A percentile compares a stretch with the other conserved stretches of the same genome.
Evolutionary conservation across 2,329 filamentous ascomycete species (phyloP).

Genomic region (Fusarium stilboides): DNA sequence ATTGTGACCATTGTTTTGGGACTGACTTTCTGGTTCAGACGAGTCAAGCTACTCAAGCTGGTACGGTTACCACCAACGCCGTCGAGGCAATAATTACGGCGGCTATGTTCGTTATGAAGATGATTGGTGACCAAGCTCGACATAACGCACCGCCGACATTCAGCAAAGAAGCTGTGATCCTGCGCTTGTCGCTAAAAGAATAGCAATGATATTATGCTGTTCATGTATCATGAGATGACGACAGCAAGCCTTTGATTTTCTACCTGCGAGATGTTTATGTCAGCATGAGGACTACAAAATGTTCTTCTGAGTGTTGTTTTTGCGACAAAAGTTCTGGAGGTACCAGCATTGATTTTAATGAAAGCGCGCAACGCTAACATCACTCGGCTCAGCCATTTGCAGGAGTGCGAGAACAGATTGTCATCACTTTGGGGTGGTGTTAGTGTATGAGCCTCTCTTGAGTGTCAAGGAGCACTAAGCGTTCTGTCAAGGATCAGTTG

Average conservation of each 20-base stretch:
- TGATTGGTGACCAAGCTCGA: background rate
- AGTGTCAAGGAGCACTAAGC: background rate
- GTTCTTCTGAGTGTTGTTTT: background rate
- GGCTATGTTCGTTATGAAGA: background rate
- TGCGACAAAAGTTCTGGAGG: background rate
- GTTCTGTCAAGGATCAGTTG: background rate
- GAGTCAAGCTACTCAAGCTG: slow-evolving; percentile 34
- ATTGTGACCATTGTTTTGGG: background rate
- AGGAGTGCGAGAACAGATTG: background rate
- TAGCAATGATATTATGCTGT: background rate
- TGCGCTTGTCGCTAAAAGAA: background rate
- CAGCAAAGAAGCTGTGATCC: background rate
- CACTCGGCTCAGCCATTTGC: background rate
- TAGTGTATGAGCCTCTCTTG: background rate
- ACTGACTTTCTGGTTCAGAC: slow-evolving; percentile 28
- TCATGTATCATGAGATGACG: background rate
- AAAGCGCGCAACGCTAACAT: background rate
- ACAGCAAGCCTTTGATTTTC: background rate
- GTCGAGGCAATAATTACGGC: background rate
- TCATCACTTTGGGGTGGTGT: background rate
- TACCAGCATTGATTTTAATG: background rate
- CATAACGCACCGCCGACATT: background rate
- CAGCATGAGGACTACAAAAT: background rate
- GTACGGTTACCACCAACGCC: slow-evolving; percentile 21
- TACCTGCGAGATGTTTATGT: no score